Evolutionary conservation across 345 rosid species (phyloP).

Genomic region (Eucalyptus regnans): DNA sequence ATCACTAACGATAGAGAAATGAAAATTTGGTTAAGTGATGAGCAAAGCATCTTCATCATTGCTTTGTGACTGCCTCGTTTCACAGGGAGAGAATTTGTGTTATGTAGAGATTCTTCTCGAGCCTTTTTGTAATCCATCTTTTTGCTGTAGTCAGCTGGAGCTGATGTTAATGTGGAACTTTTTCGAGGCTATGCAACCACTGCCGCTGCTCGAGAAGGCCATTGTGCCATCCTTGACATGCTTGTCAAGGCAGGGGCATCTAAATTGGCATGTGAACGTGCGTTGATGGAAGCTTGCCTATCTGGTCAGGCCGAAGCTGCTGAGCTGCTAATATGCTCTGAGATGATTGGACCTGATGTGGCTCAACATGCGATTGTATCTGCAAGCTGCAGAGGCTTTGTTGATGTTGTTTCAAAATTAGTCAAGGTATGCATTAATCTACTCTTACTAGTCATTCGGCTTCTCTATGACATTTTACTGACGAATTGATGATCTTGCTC

Average conservation of each 20-base stretch:
- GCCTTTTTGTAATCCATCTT: not conserved
- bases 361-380: slow-evolving; percentile 17
- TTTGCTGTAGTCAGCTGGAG: slow-evolving; percentile 13
- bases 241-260: slow-evolving; percentile 30
- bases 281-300: slow-evolving; percentile 18
- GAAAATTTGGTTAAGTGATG: not conserved
- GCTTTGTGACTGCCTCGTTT: not conserved
- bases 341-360: slow-evolving; percentile 15
- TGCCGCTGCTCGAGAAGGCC: slow-evolving; percentile 27
- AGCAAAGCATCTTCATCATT: not conserved
- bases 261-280: slow-evolving; percentile 14
- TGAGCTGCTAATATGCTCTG: slow-evolving; percentile 16
- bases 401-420: slow-evolving; percentile 8
- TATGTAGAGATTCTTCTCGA: not conserved
- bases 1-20: not conserved
- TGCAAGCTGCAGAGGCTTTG: slow-evolving; percentile 16
- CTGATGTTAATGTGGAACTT: slow-evolving; percentile 22
- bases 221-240: slow-evolving; percentile 15
- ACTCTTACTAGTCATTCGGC: not conserved
- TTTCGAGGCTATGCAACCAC: slow-evolving; percentile 26
- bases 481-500: not conserved
- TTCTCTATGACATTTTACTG: not conserved
- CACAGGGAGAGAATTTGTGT: not conserved
- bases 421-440: slow-evolving; percentile 1
- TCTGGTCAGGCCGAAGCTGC: slow-evolving; percentile 16